Conservation (phyloP, 192 early-diverging fungal genomes). For the Cetraspora pellucida region DNA sequence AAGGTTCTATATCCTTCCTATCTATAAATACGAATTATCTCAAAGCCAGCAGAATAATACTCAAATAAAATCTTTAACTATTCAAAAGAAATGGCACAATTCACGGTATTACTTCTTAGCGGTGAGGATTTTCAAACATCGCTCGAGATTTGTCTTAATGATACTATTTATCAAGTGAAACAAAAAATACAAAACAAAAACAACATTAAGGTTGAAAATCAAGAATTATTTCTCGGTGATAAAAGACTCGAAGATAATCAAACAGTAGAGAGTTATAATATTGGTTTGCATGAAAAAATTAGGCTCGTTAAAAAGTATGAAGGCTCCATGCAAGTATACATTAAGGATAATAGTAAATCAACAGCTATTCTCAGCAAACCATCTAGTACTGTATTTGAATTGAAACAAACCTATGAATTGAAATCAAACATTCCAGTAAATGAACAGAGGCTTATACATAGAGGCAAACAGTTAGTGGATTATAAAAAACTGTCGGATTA, state of each 20-base stretch:
- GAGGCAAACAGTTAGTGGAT: constrained; percentile 47
- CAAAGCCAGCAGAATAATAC: too few species aligned
- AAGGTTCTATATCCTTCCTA: too few species aligned
- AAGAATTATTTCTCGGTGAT: constrained; percentile 21
- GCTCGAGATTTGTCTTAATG: constrained; percentile 10
- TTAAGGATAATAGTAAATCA: background rate
- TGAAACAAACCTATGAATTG: constrained; percentile 16
- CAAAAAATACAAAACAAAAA: constrained; percentile 6
- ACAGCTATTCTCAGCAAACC: constrained; percentile 6
- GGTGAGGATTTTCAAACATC: background rate
- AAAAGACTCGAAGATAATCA: constrained; percentile 1
- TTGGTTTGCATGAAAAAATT: constrained; percentile 4
- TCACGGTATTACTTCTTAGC: background rate
- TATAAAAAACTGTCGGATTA: constrained; percentile 46
- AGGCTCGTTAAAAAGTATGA: constrained; percentile 15
- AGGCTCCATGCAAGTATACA: constrained; percentile 11
- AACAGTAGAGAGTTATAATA: background rate
- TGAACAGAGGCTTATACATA: constrained; percentile 37
- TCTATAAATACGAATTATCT: too few species aligned
- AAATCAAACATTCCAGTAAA: constrained; percentile 14
- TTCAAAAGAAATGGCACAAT: constrained; percentile 17
- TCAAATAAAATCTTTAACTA: constrained; percentile 1
- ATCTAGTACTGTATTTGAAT: background rate
- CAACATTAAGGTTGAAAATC: background rate
- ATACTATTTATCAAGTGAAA: constrained; percentile 14